phyloP scores from a whole-genome alignment of 2,329 filamentous ascomycete species.

The Claviceps pazoutovae region DNA sequence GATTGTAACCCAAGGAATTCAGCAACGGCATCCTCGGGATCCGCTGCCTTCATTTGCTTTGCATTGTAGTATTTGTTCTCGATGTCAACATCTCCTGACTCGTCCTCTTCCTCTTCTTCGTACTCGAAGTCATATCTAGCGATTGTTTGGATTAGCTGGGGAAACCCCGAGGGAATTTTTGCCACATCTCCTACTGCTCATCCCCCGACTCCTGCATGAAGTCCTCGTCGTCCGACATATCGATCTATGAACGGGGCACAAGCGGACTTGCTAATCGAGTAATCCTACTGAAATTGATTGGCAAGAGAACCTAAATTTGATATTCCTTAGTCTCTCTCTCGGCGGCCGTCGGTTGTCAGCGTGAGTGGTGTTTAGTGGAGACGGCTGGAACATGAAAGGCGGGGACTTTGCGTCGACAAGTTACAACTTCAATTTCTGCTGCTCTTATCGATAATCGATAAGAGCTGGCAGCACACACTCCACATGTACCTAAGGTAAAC shows the following conservation, averaged over 20 bases:
- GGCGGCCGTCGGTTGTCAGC: neutral
- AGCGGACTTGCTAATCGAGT: no score
- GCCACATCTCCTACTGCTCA: constrained; percentile 22
- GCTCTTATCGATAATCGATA: constrained; percentile 2
- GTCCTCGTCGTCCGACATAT: constrained; percentile 38
- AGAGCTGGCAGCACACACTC: neutral
- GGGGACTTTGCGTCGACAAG: neutral
- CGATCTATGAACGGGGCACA: constrained; percentile 1
- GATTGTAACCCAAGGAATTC: constrained; percentile 84
- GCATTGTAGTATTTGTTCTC: constrained; percentile 99
- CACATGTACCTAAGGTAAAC: no score
- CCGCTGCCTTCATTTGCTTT: constrained; percentile 83
- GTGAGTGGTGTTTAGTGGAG: neutral
- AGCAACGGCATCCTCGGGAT: constrained; percentile 75
- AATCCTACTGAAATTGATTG: neutral
- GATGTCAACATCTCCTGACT: constrained; percentile 80
- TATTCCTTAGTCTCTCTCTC: neutral
- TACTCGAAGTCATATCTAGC: constrained; percentile 86
- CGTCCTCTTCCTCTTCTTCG: constrained; percentile 81
- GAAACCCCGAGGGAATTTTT: neutral
- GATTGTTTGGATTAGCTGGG: constrained; percentile 4
- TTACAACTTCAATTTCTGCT: no score
- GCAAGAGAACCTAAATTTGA: neutral
- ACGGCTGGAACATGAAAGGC: neutral
- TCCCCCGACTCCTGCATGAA: constrained; percentile 36